phyloP scores from a whole-genome alignment of 2,329 filamentous ascomycete genomes.

The Penicillium vulpinum region DNA sequence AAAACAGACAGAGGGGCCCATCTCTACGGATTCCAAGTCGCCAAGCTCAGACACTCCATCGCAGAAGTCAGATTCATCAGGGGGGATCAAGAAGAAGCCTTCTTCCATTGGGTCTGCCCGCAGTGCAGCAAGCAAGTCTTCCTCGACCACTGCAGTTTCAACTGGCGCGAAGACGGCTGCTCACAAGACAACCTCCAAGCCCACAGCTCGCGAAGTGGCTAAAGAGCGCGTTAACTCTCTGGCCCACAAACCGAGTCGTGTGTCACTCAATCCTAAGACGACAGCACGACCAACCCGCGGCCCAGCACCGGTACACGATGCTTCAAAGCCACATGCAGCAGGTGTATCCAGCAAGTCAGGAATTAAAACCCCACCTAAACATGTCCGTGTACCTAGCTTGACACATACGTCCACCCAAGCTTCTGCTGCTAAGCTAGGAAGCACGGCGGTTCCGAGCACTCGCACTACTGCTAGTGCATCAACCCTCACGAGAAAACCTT shows the following conservation, averaged over 20 bases:
- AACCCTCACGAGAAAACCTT: conserved; percentile 39
- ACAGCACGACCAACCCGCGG: conserved; percentile 28
- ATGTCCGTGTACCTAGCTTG: conserved; percentile 43
- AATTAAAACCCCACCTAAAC: conserved; percentile 43
- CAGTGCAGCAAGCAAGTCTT: conserved; percentile 21
- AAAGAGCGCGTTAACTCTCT: conserved; percentile 31
- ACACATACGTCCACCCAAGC: conserved; percentile 44
- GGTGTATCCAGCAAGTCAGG: conserved; percentile 30
- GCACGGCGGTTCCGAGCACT: conserved; percentile 25
- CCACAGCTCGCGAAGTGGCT: conserved; percentile 33
- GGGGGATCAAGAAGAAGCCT: conserved; percentile 33
- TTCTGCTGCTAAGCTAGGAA: conserved; percentile 38
- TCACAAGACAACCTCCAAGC: conserved; percentile 20
- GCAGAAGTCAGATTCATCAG: conserved; percentile 24
- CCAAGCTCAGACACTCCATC: conserved; percentile 9
- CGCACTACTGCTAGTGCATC: conserved; percentile 28
- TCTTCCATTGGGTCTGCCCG: conserved; percentile 34
- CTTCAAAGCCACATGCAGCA: conserved; percentile 25
- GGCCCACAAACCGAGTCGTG: conserved; percentile 34
- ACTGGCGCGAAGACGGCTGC: conserved; percentile 24
- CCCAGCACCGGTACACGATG: conserved; percentile 32
- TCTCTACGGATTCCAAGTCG: conserved; percentile 3
- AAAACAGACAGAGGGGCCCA: conserved; percentile 20
- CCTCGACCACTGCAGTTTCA: conserved; percentile 6
- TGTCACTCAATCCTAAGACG: conserved; percentile 34